phyloP scores from a whole-genome alignment of 2,329 filamentous ascomycete species.

The Trichoderma atrobrunneum region DNA sequence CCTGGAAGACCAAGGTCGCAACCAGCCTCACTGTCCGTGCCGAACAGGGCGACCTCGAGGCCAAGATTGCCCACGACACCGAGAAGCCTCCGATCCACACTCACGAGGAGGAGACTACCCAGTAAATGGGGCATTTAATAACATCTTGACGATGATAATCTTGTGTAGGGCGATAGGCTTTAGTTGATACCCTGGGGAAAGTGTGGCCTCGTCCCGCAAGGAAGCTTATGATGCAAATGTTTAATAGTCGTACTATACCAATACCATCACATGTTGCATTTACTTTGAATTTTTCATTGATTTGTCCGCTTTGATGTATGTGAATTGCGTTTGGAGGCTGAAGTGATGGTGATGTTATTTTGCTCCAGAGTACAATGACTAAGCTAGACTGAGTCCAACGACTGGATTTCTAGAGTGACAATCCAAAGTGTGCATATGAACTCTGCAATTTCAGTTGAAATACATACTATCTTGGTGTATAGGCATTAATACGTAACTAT shows the following conservation, averaged over 20 bases:
- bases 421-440: too few species aligned
- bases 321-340: not conserved
- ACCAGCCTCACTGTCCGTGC: constrained; percentile 24
- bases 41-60: constrained; percentile 30
- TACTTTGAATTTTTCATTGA: not conserved
- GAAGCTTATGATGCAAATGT: constrained; percentile 9
- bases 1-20: constrained; percentile 32
- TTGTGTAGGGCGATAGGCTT: not conserved
- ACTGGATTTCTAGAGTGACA: too few species aligned
- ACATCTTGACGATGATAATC: not conserved
- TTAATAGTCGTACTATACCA: constrained; percentile 18
- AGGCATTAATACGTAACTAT: too few species aligned
- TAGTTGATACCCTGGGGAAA: constrained; percentile 14
- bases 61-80: constrained; percentile 24
- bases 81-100: constrained; percentile 23
- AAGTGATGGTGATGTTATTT: not conserved
- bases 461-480: too few species aligned
- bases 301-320: not conserved
- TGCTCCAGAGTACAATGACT: not conserved
- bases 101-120: constrained; percentile 20
- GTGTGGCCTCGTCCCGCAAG: not conserved
- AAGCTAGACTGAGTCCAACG: too few species aligned
- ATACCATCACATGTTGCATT: constrained; percentile 8
- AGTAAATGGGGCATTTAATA: not conserved
- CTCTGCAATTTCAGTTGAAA: too few species aligned